A percentile compares a stretch with the other conserved stretches of the same genome.
Conservation (phyloP, 495 filamentous ascomycete genomes). For the Sabuloglossum arenarium region DNA sequence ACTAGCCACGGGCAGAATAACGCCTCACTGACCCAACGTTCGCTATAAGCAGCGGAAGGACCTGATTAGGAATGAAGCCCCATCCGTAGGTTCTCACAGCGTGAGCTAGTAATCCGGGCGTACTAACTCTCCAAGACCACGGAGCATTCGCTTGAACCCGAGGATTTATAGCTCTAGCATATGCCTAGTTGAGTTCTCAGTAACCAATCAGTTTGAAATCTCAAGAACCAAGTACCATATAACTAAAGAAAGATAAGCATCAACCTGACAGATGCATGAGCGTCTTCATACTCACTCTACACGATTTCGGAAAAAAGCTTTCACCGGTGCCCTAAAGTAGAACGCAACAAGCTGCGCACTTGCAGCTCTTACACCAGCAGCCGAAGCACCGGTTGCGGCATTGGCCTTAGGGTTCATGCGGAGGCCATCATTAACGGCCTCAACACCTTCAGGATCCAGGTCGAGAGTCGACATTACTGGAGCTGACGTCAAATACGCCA, state of each 20-base stretch:
- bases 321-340: constrained; percentile 75
- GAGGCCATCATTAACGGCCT: constrained; percentile 22
- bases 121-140: constrained; percentile 55
- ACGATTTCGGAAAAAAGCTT: constrained; percentile 71
- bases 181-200: constrained; percentile 23
- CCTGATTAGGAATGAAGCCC: constrained; percentile 72
- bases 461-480: neutral
- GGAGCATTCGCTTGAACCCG: constrained; percentile 27
- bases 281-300: constrained; percentile 46
- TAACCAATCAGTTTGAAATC: constrained; percentile 2
- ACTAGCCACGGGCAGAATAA: neutral
- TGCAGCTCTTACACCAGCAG: constrained; percentile 60
- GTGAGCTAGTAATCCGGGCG: constrained; percentile 57
- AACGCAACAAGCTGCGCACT: constrained; percentile 63
- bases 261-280: constrained; percentile 8
- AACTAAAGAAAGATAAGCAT: constrained; percentile 22
- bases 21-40: constrained; percentile 40
- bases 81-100: constrained; percentile 65
- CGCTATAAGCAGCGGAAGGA: constrained; percentile 66
- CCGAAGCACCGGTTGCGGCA: constrained; percentile 55
- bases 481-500: no score
- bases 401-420: constrained; percentile 27
- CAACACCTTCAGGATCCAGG: constrained; percentile 10
- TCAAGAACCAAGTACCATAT: constrained; percentile 29
- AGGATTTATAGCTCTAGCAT: constrained; percentile 48